Conservation (phyloP, 345 rosid species). For the Hibiscus tridactylites region DNA sequence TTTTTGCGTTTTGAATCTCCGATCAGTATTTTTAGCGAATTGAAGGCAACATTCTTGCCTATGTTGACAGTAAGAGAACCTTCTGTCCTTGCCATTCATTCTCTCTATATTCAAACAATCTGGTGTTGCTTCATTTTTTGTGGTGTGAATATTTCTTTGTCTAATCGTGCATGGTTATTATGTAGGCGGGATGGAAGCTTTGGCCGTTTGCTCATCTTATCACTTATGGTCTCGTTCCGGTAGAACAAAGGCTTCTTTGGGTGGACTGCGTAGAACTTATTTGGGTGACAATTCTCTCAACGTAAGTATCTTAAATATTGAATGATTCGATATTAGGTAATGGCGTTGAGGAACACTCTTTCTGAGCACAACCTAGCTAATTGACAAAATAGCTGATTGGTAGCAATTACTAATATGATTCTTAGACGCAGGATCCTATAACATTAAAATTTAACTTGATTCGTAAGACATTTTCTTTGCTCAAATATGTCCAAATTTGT, state of each 20-base stretch:
- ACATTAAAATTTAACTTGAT: neutral
- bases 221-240: conserved; percentile 84
- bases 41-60: conserved; percentile 73
- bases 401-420: neutral
- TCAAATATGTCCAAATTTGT: neutral
- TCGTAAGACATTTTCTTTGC: neutral
- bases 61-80: conserved; percentile 67
- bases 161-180: conserved; percentile 10
- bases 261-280: conserved; percentile 92
- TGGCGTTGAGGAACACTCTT: neutral
- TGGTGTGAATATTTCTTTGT: neutral
- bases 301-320: conserved; percentile 42
- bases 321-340: neutral
- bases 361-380: neutral
- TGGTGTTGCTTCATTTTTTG: neutral
- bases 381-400: neutral
- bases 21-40: conserved; percentile 44
- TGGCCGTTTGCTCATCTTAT: conserved; percentile 99
- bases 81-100: neutral
- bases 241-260: conserved; percentile 95
- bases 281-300: conserved; percentile 98
- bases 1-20: conserved; percentile 84
- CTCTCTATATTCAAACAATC: neutral
- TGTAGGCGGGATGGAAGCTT: conserved; percentile 98
- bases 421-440: neutral